A percentile compares a stretch with the other conserved stretches of the same genome.
Evolutionary conservation across 495 filamentous ascomycete genomes (phyloP).

Genomic region (Opeltia flavorubescens): DNA sequence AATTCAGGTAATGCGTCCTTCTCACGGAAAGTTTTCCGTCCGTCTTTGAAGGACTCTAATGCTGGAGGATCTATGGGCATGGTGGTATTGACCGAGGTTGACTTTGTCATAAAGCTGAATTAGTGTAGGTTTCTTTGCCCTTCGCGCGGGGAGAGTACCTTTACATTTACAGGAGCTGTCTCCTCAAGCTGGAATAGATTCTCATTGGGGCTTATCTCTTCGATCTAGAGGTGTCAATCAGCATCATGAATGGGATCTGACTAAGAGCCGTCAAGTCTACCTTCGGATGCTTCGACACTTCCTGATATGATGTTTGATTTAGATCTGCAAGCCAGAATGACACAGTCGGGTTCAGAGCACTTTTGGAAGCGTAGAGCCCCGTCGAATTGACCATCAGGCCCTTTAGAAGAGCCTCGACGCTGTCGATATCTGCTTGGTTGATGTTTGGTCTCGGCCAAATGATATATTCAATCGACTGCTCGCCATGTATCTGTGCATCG

Average conservation of each 20-base stretch:
- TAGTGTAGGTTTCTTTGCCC: neutral
- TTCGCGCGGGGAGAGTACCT: neutral
- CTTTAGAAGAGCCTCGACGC: neutral
- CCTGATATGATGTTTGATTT: neutral
- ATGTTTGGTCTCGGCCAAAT: neutral
- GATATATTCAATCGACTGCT: neutral
- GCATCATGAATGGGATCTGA: neutral
- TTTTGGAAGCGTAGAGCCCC: neutral
- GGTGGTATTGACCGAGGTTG: neutral
- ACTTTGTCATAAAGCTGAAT: neutral
- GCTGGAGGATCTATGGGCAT: neutral
- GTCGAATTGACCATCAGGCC: neutral
- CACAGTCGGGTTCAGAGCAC: neutral
- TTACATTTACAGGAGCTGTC: no score
- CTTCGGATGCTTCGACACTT: neutral
- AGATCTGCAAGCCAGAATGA: neutral
- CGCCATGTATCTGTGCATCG: neutral
- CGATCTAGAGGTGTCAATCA: neutral
- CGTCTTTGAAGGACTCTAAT: neutral
- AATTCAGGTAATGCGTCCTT: neutral
- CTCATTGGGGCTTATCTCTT: neutral
- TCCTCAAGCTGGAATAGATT: neutral
- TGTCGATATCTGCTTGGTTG: neutral
- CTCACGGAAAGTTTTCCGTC: neutral
- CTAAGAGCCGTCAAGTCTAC: neutral